Evolutionary conservation across 163 green algal genomes (phyloP), one percentile per base, ranked within the genome.

Genomic region (Volvox carteri): DNA sequence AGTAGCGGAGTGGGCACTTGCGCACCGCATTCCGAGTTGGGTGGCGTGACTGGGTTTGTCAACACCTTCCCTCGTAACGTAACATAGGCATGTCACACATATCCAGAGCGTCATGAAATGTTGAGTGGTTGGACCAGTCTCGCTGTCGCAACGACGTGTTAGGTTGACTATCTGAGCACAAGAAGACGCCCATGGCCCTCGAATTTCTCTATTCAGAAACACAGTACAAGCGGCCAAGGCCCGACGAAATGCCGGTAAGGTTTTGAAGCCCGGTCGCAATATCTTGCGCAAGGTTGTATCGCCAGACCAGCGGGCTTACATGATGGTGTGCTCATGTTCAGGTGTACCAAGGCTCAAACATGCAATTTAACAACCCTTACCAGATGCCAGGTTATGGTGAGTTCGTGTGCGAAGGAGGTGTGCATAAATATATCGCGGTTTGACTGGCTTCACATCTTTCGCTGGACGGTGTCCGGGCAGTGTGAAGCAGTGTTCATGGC

Each of bases 211-310:
- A 4, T 74, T 52, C 77, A 85, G 77, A 85, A 54, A 73, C 73
- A 35, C 0, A 50, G 30, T 85, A 58, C 52, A 85, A 85, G 77
- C 77, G 73, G 77, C 6, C 77, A 42, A 54, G 77, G 54, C 77
- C 77, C 19, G 41, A 85, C 33, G 11, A 50, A 33, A 58, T 56
- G 75, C 48, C 68, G 48, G 50, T 46, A 70, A n/a, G 70, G 30
- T 44, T 2, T 8, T 6, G 2, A 3, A 41, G 14, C n/a, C 62
- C 4, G 62, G n/a, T 44, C 18, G 62, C 62, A 74, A 41, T 41
- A 23, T 23, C 2, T 8, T 41, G 14, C 3, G 35, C 7, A 74
- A 74, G 12, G 4, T 8, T 23, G 4, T 41, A 18, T 28, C 18
- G 8, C 14, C 23, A 28, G 12, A 44, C 23, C 8, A 37, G 4